These are phyloP conservation scores for Byssothecium circinans DNA, from an alignment of 2,329 filamentous ascomycete species.

Conservation along the genomic window DNA sequence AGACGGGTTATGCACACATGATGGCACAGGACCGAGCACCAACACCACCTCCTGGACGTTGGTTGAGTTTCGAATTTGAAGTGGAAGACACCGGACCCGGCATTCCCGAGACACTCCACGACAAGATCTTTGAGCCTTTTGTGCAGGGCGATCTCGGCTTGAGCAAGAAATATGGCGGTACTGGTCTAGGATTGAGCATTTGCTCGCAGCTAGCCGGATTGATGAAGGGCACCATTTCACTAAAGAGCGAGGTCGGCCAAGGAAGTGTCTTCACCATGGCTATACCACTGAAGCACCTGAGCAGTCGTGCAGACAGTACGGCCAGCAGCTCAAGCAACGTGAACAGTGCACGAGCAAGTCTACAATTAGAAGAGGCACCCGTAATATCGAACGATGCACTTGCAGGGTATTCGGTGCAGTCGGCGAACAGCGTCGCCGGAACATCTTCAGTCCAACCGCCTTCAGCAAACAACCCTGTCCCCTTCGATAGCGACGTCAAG, in stretches of 20 bases:
- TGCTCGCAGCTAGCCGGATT: conserved; percentile 81
- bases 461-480: conserved; percentile 29
- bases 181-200: conserved; percentile 84
- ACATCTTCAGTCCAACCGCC: conserved; percentile 15
- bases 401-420: conserved; percentile 36
- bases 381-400: conserved; percentile 34
- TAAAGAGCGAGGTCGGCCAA: conserved; percentile 70
- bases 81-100: conserved; percentile 87
- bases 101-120: conserved; percentile 74
- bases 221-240: conserved; percentile 76
- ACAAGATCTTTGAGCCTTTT: conserved; percentile 90
- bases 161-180: conserved; percentile 88
- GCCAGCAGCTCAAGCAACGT: conserved; percentile 43
- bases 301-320: conserved; percentile 62
- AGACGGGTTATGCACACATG: conserved; percentile 39
- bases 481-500: conserved; percentile 63
- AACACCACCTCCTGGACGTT: conserved; percentile 61
- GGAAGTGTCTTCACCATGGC: conserved; percentile 82
- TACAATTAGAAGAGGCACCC: conserved; percentile 30
- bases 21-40: conserved; percentile 40
- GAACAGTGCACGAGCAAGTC: conserved; percentile 26
- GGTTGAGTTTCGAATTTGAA: conserved; percentile 81
- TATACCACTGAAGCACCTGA: conserved; percentile 77
- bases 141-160: conserved; percentile 88
- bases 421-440: conserved; percentile 26